Percentiles rank a stretch among this genome's conserved stretches.
Conservation (phyloP, 2,329 filamentous ascomycete genomes). For the Fusarium hainanense region DNA sequence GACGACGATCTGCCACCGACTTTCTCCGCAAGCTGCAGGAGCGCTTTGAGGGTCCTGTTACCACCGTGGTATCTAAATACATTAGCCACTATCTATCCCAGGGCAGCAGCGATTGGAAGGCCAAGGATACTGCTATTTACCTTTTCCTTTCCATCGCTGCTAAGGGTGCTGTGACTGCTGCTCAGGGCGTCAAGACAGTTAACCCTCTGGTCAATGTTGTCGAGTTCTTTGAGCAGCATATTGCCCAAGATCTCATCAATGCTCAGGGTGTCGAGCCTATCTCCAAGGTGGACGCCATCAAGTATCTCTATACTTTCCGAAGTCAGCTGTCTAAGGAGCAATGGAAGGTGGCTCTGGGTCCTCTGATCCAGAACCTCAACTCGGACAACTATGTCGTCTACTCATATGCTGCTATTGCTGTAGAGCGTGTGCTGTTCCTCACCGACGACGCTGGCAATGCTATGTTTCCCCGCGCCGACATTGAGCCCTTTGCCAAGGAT, state of each 20-base stretch:
- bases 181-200: slow-evolving; percentile 89
- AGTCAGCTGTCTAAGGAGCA: slow-evolving; percentile 92
- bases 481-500: slow-evolving; percentile 85
- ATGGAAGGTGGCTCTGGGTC: slow-evolving; percentile 89
- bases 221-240: slow-evolving; percentile 93
- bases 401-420: slow-evolving; percentile 94
- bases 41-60: slow-evolving; percentile 87
- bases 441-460: slow-evolving; percentile 79
- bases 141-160: slow-evolving; percentile 94
- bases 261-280: slow-evolving; percentile 79
- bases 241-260: slow-evolving; percentile 87
- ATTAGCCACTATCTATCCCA: slow-evolving; percentile 88
- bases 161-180: slow-evolving; percentile 87
- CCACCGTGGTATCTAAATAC: slow-evolving; percentile 86
- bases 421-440: slow-evolving; percentile 92
- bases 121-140: slow-evolving; percentile 98
- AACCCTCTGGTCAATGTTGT: slow-evolving; percentile 90
- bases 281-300: slow-evolving; percentile 96
- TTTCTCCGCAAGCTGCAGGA: slow-evolving; percentile 91
- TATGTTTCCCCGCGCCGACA: slow-evolving; percentile 82
- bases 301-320: slow-evolving; percentile 96
- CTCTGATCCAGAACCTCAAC: slow-evolving; percentile 89
- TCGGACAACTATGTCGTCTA: slow-evolving; percentile 96
- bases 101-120: slow-evolving; percentile 88
- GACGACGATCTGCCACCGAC: slow-evolving; percentile 91